phyloP scores from a whole-genome alignment of 2,329 filamentous ascomycete species.

The Trichoderma asperellum region DNA sequence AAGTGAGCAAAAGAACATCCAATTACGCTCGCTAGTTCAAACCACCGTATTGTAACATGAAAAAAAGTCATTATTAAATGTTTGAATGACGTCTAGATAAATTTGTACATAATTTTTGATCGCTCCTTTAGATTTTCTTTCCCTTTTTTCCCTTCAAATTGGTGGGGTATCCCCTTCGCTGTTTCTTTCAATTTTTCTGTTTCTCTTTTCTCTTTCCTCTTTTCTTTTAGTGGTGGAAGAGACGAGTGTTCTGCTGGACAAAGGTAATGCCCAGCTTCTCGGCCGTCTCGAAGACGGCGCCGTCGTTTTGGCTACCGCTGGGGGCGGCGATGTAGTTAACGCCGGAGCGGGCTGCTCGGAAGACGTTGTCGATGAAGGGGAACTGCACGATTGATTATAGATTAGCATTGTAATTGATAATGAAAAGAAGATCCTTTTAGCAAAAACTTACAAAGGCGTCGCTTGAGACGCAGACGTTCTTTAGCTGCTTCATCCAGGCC shows the following conservation, averaged over 20 bases:
- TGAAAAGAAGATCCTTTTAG: neutral
- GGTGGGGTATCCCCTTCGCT: neutral
- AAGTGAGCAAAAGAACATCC: no score
- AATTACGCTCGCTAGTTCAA: no score
- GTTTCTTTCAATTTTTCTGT: neutral
- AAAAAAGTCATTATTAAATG: constrained; percentile 7
- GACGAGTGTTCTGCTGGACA: constrained; percentile 88
- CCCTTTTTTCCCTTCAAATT: neutral
- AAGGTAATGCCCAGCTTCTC: constrained; percentile 93
- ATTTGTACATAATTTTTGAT: constrained; percentile 15
- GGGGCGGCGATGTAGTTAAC: constrained; percentile 96
- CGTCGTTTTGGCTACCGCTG: constrained; percentile 84
- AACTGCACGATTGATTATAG: constrained; percentile 59
- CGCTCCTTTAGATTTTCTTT: constrained; percentile 12
- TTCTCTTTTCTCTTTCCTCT: constrained; percentile 5
- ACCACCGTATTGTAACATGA: neutral
- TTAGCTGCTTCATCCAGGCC: constrained; percentile 82
- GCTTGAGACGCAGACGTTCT: constrained; percentile 82
- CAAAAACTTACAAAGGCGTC: constrained; percentile 82
- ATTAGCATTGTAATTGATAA: neutral
- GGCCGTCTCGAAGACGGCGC: constrained; percentile 81
- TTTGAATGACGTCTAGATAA: constrained; percentile 21
- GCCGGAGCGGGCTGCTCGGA: constrained; percentile 84
- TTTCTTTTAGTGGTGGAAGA: constrained; percentile 83
- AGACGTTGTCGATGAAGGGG: constrained; percentile 98